Evolutionary conservation across 2,329 filamentous ascomycete species (phyloP), one percentile per base, ranked within the genome.

Genomic region (Fusarium bactridioides): DNA sequence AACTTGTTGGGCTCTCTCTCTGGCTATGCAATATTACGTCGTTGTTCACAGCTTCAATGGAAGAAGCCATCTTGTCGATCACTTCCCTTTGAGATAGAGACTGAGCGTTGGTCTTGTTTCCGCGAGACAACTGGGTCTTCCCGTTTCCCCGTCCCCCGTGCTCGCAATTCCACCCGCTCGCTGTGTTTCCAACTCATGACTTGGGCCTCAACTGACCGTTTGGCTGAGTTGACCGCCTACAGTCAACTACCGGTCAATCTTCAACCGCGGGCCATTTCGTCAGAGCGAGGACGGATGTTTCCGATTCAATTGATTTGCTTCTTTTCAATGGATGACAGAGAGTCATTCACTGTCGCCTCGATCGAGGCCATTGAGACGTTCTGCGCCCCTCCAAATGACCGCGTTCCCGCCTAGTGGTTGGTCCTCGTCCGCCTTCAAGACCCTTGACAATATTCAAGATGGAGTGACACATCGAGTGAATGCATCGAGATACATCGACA

Each of bases 21-120:
- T 45, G 41, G 57, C 60, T 41, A 44, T 75, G 74, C 62, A 72
- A 45, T 60, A 76, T 76, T 76, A 76, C 74, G 74, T 75, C 74
- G 74, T 54, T 61, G 29, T 61, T 40, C 43, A 60, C 33, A 74
- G 45, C 59, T 73, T 50, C 25, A 29, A 38, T 51, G 53, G 21
- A 29, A 29, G 58, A 57, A 60, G 41, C 31, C 70, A 54, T 45
- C 21, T 10, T 29, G 74, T 69, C 66, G 74, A 76, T 76, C 74
- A 53, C 61, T 76, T 76, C 72, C 74, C 31, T 51, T 63, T 60
- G 31, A 75, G 68, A 58, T 38, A 64, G 40, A 56, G 18, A 50
- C 37, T 31, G 57, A 40, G 35, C 48, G 23, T 38, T 74, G 61
- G 68, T 55, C 57, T 55, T 62, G 72, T 69, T 63, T 61, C 62